A percentile compares a stretch with the other conserved stretches of the same genome.
These are phyloP conservation scores for Ophiostoma piceae DNA, from an alignment of 2,329 filamentous ascomycete genomes.

Conservation along the genomic window DNA sequence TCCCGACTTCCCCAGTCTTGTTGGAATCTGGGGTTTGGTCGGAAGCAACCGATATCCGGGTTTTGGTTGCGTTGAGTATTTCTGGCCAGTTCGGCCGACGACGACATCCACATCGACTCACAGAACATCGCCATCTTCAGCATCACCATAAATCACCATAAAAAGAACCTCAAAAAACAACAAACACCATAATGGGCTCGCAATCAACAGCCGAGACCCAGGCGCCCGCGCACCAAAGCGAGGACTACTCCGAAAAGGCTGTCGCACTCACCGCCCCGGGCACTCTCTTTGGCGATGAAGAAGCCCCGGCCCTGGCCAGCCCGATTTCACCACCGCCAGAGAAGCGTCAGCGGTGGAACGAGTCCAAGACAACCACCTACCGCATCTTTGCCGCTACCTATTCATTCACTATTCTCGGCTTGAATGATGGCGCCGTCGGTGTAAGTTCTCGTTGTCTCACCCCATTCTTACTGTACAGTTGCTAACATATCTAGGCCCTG, in stretches of 20 bases:
- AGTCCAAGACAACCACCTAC: conserved; percentile 52
- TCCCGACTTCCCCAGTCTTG: neutral
- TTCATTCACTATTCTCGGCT: conserved; percentile 60
- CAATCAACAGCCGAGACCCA: neutral
- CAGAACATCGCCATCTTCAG: too few relatives aligned
- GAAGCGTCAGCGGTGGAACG: conserved; percentile 56
- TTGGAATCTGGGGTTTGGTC: neutral
- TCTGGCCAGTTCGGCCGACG: neutral
- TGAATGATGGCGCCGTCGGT: conserved; percentile 63
- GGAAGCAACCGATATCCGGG: neutral
- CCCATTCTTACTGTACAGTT: neutral
- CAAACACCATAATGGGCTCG: neutral
- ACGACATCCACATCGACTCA: neutral
- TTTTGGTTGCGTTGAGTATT: neutral
- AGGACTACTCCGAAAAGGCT: neutral
- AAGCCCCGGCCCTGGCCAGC: conserved; percentile 1
- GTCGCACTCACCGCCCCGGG: neutral
- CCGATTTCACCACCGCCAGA: conserved; percentile 1
- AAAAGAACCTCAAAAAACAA: neutral
- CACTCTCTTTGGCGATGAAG: conserved; percentile 24
- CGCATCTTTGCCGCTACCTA: conserved; percentile 56
- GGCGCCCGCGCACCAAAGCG: neutral
- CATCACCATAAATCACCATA: neutral
- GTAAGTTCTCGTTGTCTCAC: conserved; percentile 34
- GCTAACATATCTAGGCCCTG: conserved; percentile 36